phyloP scores from a whole-genome alignment of 495 filamentous ascomycete genomes.

The Tuber brumale region DNA sequence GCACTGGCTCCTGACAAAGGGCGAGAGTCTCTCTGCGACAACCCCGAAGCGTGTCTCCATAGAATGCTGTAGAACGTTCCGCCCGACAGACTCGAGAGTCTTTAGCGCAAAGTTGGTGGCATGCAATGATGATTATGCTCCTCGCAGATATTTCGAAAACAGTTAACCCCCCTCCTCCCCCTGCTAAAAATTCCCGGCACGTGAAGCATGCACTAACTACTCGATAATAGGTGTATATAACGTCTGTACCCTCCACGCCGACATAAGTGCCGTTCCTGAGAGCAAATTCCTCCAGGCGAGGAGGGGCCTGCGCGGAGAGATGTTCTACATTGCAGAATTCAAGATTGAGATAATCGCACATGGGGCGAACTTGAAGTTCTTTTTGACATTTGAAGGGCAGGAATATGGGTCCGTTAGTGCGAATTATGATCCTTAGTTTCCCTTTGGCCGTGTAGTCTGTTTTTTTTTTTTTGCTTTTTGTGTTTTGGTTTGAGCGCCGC shows the following conservation, averaged over 20 bases:
- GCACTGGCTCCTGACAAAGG: conserved; percentile 31
- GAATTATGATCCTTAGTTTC: conserved; percentile 2
- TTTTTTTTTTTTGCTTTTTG: neutral
- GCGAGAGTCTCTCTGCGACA: conserved; percentile 17
- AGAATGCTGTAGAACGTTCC: neutral
- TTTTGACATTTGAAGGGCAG: neutral
- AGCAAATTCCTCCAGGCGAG: conserved; percentile 9
- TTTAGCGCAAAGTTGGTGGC: conserved; percentile 12
- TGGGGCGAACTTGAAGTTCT: neutral
- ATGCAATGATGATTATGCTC: conserved; percentile 1
- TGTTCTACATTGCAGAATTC: conserved; percentile 1
- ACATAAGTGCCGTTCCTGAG: conserved; percentile 19
- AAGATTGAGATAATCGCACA: conserved; percentile 1
- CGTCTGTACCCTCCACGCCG: conserved; percentile 19
- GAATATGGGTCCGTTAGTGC: neutral
- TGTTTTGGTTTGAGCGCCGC: neutral
- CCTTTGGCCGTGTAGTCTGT: neutral
- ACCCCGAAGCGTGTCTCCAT: conserved; percentile 8
- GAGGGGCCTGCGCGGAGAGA: neutral
- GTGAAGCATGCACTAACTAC: neutral
- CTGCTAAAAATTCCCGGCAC: neutral
- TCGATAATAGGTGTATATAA: conserved; percentile 7
- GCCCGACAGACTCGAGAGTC: neutral
- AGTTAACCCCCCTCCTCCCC: neutral
- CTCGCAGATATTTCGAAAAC: conserved; percentile 1